Conservation (phyloP, 2,329 filamentous ascomycete species). For the Neospermospora avenae region DNA sequence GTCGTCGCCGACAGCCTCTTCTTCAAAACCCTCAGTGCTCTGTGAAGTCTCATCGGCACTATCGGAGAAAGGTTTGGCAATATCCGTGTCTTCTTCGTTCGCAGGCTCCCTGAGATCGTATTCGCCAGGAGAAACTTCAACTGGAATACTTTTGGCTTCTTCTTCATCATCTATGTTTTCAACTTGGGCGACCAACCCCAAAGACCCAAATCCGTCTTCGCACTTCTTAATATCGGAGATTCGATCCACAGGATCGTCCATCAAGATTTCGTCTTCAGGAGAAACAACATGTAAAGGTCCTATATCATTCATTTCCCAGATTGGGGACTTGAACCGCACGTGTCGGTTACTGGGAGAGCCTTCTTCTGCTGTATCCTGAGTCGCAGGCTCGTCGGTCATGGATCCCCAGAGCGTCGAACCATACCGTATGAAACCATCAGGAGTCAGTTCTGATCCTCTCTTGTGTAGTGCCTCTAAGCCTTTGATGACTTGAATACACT, state of each 20-base stretch:
- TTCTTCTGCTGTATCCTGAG: neutral
- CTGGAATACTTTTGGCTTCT: neutral
- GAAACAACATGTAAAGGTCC: too few relatives aligned
- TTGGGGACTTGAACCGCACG: too few relatives aligned
- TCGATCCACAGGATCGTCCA: neutral
- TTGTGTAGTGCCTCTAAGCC: neutral
- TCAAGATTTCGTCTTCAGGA: too few relatives aligned
- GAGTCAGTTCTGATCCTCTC: neutral
- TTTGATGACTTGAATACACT: neutral
- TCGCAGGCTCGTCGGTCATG: neutral
- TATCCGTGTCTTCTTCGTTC: too few relatives aligned
- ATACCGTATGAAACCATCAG: neutral
- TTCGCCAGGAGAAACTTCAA: neutral
- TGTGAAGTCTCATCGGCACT: too few relatives aligned
- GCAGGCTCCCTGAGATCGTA: neutral
- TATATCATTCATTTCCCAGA: too few relatives aligned
- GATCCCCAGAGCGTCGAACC: neutral
- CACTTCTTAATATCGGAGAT: neutral
- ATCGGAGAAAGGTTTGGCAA: neutral
- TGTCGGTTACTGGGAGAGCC: neutral
- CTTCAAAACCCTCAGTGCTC: neutral
- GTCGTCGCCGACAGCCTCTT: neutral
- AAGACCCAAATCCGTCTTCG: neutral
- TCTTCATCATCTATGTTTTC: neutral
- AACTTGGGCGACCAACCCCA: neutral